Evolutionary conservation across 306 rosid genomes (phyloP).

Genomic region (Chamaecrista fasciculata): DNA sequence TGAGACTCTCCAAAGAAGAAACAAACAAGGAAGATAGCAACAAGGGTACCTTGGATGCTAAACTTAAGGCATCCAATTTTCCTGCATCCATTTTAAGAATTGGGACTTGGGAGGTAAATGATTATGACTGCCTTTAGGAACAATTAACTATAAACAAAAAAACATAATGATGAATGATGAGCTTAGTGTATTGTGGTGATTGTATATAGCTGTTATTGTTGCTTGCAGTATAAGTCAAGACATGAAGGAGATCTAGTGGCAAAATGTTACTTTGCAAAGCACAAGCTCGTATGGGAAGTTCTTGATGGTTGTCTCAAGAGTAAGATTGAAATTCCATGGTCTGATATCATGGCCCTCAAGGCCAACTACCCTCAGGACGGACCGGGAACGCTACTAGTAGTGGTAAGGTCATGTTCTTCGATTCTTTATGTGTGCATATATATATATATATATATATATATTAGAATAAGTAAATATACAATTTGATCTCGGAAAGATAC

Average conservation of each 20-base stretch:
- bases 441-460: too few species aligned
- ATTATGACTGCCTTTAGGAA: not conserved
- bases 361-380: constrained; percentile 74
- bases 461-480: too few species aligned
- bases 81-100: constrained; percentile 63
- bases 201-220: constrained; percentile 3
- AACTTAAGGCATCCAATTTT: constrained; percentile 78
- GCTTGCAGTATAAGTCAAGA: constrained; percentile 69
- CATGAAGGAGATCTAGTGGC: constrained; percentile 90
- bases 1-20: constrained; percentile 63
- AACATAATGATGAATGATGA: not conserved
- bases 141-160: not conserved
- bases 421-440: too few species aligned
- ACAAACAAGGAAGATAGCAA: constrained; percentile 49
- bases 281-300: constrained; percentile 91
- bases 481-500: too few species aligned
- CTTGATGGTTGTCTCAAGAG: constrained; percentile 85
- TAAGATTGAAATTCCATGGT: constrained; percentile 92
- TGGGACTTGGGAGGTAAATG: constrained; percentile 87
- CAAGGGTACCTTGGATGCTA: constrained; percentile 49
- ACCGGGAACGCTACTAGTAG: constrained; percentile 64
- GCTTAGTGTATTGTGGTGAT: not conserved
- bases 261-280: constrained; percentile 84
- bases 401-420: constrained; percentile 36
- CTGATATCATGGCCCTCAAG: constrained; percentile 75